These are phyloP conservation scores for Plasmodium blacklocki DNA, from an alignment of 169 alveolate genomes.

Conservation along the genomic window DNA sequence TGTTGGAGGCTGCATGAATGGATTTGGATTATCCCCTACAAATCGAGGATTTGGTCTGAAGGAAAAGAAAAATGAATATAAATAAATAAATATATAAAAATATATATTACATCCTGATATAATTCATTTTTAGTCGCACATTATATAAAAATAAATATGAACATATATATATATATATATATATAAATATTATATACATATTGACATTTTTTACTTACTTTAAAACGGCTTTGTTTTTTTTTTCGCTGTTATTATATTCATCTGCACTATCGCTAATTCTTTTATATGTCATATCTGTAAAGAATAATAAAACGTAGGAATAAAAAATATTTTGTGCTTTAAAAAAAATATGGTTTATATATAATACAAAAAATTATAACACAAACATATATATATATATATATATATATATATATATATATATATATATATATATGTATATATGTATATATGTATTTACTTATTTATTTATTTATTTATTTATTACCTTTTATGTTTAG, in stretches of 20 bases:
- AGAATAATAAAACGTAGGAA: not conserved
- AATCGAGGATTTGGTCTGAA: constrained; percentile 69
- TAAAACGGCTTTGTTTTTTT: constrained; percentile 56
- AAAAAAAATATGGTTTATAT: not conserved
- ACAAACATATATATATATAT: not conserved
- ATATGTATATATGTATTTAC: not conserved
- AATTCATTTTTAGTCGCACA: too few relatives aligned
- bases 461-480: not conserved
- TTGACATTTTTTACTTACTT: constrained; percentile 23
- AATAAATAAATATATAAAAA: not conserved
- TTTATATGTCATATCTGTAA: constrained; percentile 20
- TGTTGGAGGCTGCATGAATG: constrained; percentile 47
- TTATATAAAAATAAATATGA: not conserved
- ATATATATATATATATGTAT: not conserved
- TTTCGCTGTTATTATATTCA: constrained; percentile 34
- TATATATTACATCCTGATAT: not conserved
- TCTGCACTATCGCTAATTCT: constrained; percentile 2
- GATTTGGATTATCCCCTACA: constrained; percentile 40
- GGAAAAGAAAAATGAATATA: not conserved
- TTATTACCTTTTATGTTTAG: constrained; percentile 5
- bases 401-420: not conserved
- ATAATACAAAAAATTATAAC: not conserved
- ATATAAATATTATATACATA: not conserved
- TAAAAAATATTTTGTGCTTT: not conserved
- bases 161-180: not conserved